phyloP scores from a whole-genome alignment of 2,329 filamentous ascomycete genomes.

The Aspergillus sp. region DNA sequence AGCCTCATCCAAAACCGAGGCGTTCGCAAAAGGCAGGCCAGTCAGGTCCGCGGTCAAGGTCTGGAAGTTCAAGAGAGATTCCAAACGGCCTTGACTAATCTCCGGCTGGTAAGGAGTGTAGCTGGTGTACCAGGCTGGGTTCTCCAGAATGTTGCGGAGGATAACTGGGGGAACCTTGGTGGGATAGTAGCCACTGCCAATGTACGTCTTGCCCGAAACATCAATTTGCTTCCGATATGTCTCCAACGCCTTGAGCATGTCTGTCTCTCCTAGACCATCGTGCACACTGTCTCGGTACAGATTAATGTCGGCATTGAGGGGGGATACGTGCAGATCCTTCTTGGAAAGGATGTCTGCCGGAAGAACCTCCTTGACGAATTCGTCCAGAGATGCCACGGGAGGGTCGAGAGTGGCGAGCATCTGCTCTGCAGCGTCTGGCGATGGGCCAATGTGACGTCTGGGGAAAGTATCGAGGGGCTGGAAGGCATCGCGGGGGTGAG shows the following conservation, averaged over 20 bases:
- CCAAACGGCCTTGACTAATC: slow-evolving; percentile 89
- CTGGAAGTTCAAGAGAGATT: slow-evolving; percentile 93
- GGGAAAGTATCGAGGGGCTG: slow-evolving; percentile 60
- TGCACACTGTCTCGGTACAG: slow-evolving; percentile 33
- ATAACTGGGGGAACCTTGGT: slow-evolving; percentile 87
- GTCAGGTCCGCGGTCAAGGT: slow-evolving; percentile 88
- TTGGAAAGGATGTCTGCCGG: slow-evolving; percentile 72
- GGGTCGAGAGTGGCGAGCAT: slow-evolving; percentile 81
- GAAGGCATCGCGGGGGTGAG: slow-evolving; percentile 36
- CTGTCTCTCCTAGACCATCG: slow-evolving; percentile 44
- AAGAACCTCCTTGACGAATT: slow-evolving; percentile 80
- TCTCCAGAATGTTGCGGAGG: slow-evolving; percentile 87
- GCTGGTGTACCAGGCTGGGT: slow-evolving; percentile 94
- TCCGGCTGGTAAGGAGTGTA: slow-evolving; percentile 97
- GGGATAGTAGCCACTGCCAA: slow-evolving; percentile 83
- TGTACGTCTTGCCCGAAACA: slow-evolving; percentile 60
- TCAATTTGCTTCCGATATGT: slow-evolving; percentile 53
- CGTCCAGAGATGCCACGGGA: slow-evolving; percentile 67
- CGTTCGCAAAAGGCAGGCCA: slow-evolving; percentile 80
- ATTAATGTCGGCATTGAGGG: slow-evolving; percentile 40
- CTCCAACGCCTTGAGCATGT: slow-evolving; percentile 37
- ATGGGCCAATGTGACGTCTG: slow-evolving; percentile 82
- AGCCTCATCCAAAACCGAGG: slow-evolving; percentile 83
- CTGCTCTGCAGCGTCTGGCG: slow-evolving; percentile 60
- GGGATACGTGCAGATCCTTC: slow-evolving; percentile 56